Base-by-base conservation (phyloP, 1,284 basidiomycete genomes). In the Ustilago trichophora region DNA sequence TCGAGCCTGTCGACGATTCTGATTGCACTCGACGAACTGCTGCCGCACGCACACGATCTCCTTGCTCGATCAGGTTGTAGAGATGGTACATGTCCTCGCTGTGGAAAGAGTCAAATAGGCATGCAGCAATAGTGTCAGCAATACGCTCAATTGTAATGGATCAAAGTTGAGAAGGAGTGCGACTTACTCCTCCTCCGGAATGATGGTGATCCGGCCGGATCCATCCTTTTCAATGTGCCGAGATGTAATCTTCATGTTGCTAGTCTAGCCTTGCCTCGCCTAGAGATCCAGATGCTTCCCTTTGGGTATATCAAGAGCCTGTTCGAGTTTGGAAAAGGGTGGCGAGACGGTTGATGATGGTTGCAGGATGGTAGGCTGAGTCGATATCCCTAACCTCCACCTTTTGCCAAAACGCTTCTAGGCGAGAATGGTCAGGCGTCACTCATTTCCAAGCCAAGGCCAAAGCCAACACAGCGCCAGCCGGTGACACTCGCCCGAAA, bases 71-170 rank as follows among this genome's bases (percentile, higher is more conserved):
- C 55, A 98, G 86, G 83, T 98, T 98, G 83, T 98, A 98, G n/a
- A 97, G 86, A 85, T 98, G 95, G 92, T 95, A 98, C 90, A 98
- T 96, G 83, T 98, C 96, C 83, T 98, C 96, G 75, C 77, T 79
- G 46, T 22, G 11, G 25, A 8, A 18, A 13, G 16, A 19, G 12
- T 15, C 11, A 29, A 29, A 13, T 8, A 13, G 27, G 13, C 13
- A 13, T 8, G 4, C 32, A 22, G 11, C 27, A 27, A 27, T 29
- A 24, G 16, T 29, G 34, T 27, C 34, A 34, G 44, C 24, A 34
- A 25, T 16, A 32, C 26, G 26, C 29, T 22, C n/a, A 29, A 27
- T n/a, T n/a, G n/a, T 13, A 16, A 13, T n/a, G 18, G 13, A 6
- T 2, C 11, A 10, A 31, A 15, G n/a, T 26, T 21, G 3, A n/a